phyloP scores from a whole-genome alignment of 2,329 filamentous ascomycete genomes.

The Fusarium subglutinans region DNA sequence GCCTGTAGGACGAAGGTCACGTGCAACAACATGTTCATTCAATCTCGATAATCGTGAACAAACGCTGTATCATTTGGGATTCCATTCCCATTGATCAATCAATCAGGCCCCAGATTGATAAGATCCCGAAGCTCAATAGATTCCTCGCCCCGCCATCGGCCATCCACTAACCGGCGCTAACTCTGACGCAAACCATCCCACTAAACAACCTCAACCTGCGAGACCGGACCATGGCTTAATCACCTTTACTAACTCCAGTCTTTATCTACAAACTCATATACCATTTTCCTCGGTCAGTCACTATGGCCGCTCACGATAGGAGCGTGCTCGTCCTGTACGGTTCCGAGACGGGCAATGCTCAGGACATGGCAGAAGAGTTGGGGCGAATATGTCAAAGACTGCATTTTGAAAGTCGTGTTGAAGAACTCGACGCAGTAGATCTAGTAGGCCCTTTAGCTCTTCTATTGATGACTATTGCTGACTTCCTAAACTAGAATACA shows the following conservation, averaged over 20 bases:
- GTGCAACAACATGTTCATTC: neutral
- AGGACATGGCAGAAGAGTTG: constrained; percentile 89
- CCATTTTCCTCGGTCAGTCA: neutral
- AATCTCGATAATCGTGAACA: neutral
- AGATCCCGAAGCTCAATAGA: constrained; percentile 17
- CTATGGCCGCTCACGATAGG: constrained; percentile 47
- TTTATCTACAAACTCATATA: neutral
- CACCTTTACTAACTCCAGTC: neutral
- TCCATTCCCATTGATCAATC: neutral
- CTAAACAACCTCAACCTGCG: constrained; percentile 16
- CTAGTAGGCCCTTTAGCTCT: constrained; percentile 65
- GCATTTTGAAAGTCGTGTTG: constrained; percentile 78
- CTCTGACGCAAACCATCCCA: constrained; percentile 11
- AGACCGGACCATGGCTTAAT: constrained; percentile 2
- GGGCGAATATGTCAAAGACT: constrained; percentile 78
- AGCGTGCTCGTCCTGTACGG: constrained; percentile 82
- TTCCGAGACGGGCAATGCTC: constrained; percentile 93
- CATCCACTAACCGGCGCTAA: constrained; percentile 37
- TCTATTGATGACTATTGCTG: neutral
- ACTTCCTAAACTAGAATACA: constrained; percentile 53
- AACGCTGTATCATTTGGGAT: constrained; percentile 16
- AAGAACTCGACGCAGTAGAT: constrained; percentile 79
- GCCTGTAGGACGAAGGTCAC: neutral
- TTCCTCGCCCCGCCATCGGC: constrained; percentile 35
- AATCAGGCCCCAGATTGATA: constrained; percentile 33